Evolutionary conservation across 495 filamentous ascomycete species (phyloP).

Genomic region (Xylaria grammica): DNA sequence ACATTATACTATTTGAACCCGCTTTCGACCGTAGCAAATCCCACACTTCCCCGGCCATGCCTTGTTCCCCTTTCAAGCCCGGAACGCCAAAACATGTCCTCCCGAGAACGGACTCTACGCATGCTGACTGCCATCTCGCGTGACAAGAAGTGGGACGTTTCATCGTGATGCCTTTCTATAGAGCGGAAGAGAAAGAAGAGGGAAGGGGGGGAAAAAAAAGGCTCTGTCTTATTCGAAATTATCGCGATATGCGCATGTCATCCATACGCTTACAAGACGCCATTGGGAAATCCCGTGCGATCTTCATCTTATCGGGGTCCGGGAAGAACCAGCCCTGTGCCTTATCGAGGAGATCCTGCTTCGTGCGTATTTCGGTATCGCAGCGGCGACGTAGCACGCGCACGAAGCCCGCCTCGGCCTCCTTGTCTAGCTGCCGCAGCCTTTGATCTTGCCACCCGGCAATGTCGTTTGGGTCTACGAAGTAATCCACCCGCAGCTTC

Average conservation of each 20-base stretch:
- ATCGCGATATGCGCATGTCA: conserved; percentile 31
- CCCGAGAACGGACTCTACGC: neutral
- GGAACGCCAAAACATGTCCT: conserved; percentile 21
- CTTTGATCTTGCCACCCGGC: conserved; percentile 68
- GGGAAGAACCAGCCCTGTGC: conserved; percentile 89
- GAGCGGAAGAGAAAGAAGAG: neutral
- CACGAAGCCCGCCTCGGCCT: conserved; percentile 75
- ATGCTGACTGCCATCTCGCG: neutral
- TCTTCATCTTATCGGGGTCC: conserved; percentile 74
- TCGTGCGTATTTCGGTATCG: conserved; percentile 67
- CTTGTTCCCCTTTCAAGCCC: neutral
- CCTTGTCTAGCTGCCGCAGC: conserved; percentile 73
- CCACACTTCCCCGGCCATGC: neutral
- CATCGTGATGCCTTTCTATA: conserved; percentile 11
- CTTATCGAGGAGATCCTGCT: conserved; percentile 71
- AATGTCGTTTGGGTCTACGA: conserved; percentile 78
- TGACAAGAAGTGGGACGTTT: neutral
- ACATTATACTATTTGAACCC: neutral
- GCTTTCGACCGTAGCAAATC: neutral
- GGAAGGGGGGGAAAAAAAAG: neutral
- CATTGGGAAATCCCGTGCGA: conserved; percentile 47
- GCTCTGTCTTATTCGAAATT: neutral
- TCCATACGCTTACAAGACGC: conserved; percentile 46
- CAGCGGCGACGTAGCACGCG: conserved; percentile 69
- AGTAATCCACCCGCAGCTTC: conserved; percentile 78